Evolutionary conservation across 768 basidiomycete species (phyloP).

Genomic region (Lactifluus piperatus): DNA sequence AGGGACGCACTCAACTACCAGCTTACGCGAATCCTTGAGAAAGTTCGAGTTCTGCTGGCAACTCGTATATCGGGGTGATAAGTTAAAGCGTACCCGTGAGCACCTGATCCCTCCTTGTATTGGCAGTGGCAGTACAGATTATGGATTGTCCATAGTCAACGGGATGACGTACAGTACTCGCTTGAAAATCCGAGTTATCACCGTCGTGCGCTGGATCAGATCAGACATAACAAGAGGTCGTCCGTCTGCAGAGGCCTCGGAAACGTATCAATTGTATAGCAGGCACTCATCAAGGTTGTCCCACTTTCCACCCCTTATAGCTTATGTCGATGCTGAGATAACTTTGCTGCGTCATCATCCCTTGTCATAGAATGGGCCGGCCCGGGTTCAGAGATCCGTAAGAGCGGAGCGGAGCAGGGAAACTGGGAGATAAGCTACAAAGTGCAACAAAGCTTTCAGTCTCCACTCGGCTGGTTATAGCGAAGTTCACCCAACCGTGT

Average conservation of each 20-base stretch:
- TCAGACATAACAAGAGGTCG: not conserved
- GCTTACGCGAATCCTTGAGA: too few relatives aligned
- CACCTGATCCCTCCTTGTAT: too few relatives aligned
- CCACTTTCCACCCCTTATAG: too few relatives aligned
- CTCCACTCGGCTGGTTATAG: not conserved
- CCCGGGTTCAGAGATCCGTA: not conserved
- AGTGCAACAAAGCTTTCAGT: not conserved
- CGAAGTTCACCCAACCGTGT: not conserved
- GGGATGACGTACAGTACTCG: too few relatives aligned
- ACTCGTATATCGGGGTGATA: too few relatives aligned
- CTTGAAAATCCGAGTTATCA: not conserved
- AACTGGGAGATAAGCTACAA: not conserved
- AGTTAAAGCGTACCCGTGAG: too few relatives aligned
- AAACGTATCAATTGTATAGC: not conserved
- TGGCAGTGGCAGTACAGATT: too few relatives aligned
- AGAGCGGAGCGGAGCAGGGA: not conserved
- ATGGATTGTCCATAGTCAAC: too few relatives aligned
- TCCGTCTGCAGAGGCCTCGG: not conserved
- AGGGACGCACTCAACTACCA: too few relatives aligned
- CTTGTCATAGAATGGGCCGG: not conserved
- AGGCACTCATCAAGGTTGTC: not conserved
- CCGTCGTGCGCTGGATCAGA: too few relatives aligned
- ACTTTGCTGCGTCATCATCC: not conserved
- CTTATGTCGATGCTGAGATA: not conserved
- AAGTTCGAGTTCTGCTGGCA: too few relatives aligned